Conservation (phyloP, 305 asterid species). For the Caryopteris hybrid region DNA sequence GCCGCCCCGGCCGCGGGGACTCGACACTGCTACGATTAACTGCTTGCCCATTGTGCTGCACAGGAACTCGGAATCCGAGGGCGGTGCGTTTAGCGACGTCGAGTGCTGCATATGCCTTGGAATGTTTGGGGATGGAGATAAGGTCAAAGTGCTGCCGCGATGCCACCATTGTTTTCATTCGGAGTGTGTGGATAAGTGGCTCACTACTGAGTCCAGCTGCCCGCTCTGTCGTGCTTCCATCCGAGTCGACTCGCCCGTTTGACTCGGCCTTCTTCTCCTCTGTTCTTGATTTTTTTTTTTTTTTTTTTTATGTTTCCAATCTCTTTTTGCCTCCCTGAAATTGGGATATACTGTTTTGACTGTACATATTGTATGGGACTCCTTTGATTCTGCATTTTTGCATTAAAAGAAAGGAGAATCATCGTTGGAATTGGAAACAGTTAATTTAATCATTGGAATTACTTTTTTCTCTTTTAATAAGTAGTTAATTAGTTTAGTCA, state of each 20-base stretch:
- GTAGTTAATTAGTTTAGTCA: too few relatives aligned
- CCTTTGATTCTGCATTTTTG: not conserved
- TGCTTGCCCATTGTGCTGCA: constrained; percentile 47
- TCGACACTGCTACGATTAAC: constrained; percentile 36
- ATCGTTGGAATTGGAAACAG: not conserved
- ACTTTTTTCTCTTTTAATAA: not conserved
- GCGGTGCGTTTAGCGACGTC: not conserved
- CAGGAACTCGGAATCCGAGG: not conserved
- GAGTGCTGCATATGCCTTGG: constrained; percentile 85
- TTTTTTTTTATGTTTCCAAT: too few relatives aligned
- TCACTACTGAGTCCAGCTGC: constrained; percentile 62
- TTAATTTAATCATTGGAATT: not conserved
- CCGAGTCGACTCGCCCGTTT: constrained; percentile 46
- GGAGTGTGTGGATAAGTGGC: constrained; percentile 81
- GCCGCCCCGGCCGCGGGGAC: constrained; percentile 33
- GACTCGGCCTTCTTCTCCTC: constrained; percentile 17
- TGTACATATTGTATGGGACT: not conserved
- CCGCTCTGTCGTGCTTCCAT: constrained; percentile 75
- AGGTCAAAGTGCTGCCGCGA: constrained; percentile 51
- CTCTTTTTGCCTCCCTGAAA: constrained; percentile 13
- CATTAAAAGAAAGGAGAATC: not conserved
- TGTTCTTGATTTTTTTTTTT: too few relatives aligned
- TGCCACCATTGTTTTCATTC: constrained; percentile 68
- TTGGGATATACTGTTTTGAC: not conserved
- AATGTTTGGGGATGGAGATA: constrained; percentile 54